Evolutionary conservation across 106 monocot genomes (phyloP).

Genomic region (Platanthera zijinensis): DNA sequence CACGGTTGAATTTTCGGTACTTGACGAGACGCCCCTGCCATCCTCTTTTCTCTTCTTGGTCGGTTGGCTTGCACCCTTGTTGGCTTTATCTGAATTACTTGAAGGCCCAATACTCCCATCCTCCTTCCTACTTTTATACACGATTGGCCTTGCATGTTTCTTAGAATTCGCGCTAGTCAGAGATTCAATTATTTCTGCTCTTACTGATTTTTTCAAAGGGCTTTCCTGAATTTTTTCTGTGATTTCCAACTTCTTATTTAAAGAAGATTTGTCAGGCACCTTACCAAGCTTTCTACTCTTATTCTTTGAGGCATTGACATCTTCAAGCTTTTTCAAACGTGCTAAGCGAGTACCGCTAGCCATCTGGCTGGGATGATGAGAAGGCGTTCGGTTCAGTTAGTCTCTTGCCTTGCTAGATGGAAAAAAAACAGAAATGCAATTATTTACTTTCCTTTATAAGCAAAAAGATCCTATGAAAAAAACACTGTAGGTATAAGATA

Average conservation of each 20-base stretch:
- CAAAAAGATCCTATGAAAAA: neutral
- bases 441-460: neutral
- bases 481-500: neutral
- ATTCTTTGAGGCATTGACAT: neutral
- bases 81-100: neutral
- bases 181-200: constrained; percentile 2
- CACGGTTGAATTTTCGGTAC: neutral
- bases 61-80: neutral
- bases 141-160: neutral
- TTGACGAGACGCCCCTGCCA: neutral
- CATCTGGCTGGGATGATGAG: neutral
- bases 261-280: neutral
- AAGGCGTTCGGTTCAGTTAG: neutral
- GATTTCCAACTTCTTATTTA: neutral
- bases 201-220: constrained; percentile 5
- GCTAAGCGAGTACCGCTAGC: constrained; percentile 6
- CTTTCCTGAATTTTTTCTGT: constrained; percentile 1
- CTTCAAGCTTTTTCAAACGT: neutral
- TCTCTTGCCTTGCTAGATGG: neutral
- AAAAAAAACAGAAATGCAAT: neutral
- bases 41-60: constrained; percentile 4
- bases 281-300: constrained; percentile 1
- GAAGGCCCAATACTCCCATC: neutral
- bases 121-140: neutral
- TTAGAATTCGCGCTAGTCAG: neutral